These are phyloP conservation scores for Ustilago vetiveriae DNA, from an alignment of 1,284 basidiomycete species.

Conservation along the genomic window DNA sequence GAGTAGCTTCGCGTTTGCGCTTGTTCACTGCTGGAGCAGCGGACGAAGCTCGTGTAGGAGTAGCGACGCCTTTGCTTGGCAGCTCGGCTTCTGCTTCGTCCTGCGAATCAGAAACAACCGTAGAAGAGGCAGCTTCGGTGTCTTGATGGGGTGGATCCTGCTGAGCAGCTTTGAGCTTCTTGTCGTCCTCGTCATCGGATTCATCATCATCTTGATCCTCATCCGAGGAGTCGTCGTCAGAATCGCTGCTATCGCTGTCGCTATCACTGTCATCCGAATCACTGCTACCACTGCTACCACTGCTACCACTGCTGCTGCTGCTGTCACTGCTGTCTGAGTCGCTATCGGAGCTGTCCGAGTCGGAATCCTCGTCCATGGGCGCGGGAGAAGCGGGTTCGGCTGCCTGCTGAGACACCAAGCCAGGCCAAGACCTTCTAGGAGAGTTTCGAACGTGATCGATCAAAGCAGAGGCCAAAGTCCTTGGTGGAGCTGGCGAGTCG, in stretches of 20 bases:
- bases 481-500: slow-evolving; percentile 24
- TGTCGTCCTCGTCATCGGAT: slow-evolving; percentile 9
- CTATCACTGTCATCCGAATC: slow-evolving; percentile 3
- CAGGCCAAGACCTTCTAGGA: slow-evolving; percentile 37
- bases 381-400: neutral
- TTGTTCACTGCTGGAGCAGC: slow-evolving; percentile 17
- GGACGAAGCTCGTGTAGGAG: slow-evolving; percentile 24
- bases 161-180: slow-evolving; percentile 32
- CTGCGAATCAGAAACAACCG: slow-evolving; percentile 38
- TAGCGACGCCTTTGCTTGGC: slow-evolving; percentile 34
- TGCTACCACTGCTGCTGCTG: neutral
- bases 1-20: slow-evolving; percentile 23
- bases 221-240: slow-evolving; percentile 13
- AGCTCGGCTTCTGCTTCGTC: slow-evolving; percentile 42
- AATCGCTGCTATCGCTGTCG: slow-evolving; percentile 3
- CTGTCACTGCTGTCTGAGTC: slow-evolving; percentile 4
- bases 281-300: neutral
- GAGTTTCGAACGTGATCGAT: slow-evolving; percentile 44
- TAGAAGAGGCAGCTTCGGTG: slow-evolving; percentile 31
- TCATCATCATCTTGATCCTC: slow-evolving; percentile 17
- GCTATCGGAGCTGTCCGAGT: slow-evolving; percentile 11
- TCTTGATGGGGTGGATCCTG: slow-evolving; percentile 27
- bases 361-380: slow-evolving; percentile 33
- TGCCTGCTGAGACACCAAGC: slow-evolving; percentile 8
- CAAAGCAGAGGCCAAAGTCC: slow-evolving; percentile 38